Conservation (phyloP, 495 filamentous ascomycete genomes). For the Patellaria atrata region DNA sequence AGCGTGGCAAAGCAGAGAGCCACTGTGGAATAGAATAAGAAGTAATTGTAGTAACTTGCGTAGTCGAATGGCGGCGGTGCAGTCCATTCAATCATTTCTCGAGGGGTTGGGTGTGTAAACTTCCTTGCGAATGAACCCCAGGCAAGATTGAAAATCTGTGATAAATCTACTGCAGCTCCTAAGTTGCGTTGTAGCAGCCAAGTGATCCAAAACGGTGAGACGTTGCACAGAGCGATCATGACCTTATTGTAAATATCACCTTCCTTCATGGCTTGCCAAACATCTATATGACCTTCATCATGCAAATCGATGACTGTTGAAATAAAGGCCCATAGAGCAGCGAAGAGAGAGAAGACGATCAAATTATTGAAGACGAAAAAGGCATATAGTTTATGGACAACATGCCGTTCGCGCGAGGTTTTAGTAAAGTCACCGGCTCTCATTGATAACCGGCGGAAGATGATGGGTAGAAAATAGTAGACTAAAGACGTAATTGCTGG, state of each 20-base stretch:
- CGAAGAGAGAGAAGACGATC: conserved; percentile 83
- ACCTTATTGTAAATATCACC: conserved; percentile 44
- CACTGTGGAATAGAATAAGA: conserved; percentile 86
- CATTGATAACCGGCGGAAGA: conserved; percentile 74
- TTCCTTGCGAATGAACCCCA: conserved; percentile 72
- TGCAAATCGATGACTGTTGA: conserved; percentile 43
- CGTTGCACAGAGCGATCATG: conserved; percentile 54
- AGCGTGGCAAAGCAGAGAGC: conserved; percentile 72
- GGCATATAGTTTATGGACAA: conserved; percentile 76
- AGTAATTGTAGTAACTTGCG: conserved; percentile 91
- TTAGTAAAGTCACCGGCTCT: conserved; percentile 77
- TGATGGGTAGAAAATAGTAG: conserved; percentile 76
- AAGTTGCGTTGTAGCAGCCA: conserved; percentile 88
- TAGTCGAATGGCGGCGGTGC: conserved; percentile 91
- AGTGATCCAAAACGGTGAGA: conserved; percentile 86
- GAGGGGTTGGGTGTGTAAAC: conserved; percentile 75
- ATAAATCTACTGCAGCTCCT: conserved; percentile 77
- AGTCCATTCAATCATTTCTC: conserved; percentile 85
- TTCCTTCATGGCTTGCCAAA: conserved; percentile 54
- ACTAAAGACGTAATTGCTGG: conserved; percentile 80
- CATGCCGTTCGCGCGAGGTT: conserved; percentile 84
- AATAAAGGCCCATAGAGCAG: conserved; percentile 59
- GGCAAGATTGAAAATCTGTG: conserved; percentile 64
- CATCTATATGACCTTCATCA: conserved; percentile 30
- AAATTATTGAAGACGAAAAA: conserved; percentile 99